Evolutionary conservation across 75 land plant genomes (phyloP).

Genomic region (Gnetum montanum): DNA sequence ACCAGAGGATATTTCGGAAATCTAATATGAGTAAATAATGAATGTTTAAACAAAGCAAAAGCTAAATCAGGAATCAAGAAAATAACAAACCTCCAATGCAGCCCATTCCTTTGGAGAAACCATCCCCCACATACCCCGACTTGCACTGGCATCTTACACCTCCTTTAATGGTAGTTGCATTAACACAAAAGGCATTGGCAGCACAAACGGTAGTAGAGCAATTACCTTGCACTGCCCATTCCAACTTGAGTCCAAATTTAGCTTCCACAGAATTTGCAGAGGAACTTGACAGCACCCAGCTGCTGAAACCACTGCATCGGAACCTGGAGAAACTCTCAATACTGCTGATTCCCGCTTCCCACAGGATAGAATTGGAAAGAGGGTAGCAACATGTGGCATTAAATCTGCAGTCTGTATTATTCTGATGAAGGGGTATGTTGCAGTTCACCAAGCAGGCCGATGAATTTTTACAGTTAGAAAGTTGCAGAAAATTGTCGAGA

Average conservation of each 20-base stretch:
- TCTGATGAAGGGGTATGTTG: slow-evolving; percentile 1
- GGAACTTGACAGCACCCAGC: slow-evolving; percentile 23
- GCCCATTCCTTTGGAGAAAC: slow-evolving; percentile 40
- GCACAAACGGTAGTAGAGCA: slow-evolving; percentile 4
- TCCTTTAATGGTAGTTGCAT: slow-evolving; percentile 28
- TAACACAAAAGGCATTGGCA: slow-evolving; percentile 21
- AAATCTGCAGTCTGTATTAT: slow-evolving; percentile 18
- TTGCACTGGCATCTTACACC: slow-evolving; percentile 44
- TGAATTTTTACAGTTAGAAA: slow-evolving; percentile 57
- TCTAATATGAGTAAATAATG: no score
- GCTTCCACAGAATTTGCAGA: slow-evolving; percentile 5
- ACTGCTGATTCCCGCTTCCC: slow-evolving; percentile 28
- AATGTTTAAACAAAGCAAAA: no score
- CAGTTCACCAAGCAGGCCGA: slow-evolving; percentile 21
- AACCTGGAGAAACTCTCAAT: slow-evolving; percentile 26
- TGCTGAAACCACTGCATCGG: slow-evolving; percentile 48
- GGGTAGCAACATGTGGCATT: slow-evolving; percentile 40
- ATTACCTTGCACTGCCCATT: slow-evolving; percentile 39
- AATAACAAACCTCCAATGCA: slow-evolving; percentile 47
- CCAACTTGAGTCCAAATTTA: slow-evolving; percentile 39
- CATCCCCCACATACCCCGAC: slow-evolving; percentile 46
- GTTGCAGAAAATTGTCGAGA: slow-evolving; percentile 29
- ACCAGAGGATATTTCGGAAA: no score
- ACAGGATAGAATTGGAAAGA: slow-evolving; percentile 21
- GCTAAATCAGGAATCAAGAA: no score